Base-by-base conservation (phyloP, 768 basidiomycete genomes). In the Dentipellis sp. region DNA sequence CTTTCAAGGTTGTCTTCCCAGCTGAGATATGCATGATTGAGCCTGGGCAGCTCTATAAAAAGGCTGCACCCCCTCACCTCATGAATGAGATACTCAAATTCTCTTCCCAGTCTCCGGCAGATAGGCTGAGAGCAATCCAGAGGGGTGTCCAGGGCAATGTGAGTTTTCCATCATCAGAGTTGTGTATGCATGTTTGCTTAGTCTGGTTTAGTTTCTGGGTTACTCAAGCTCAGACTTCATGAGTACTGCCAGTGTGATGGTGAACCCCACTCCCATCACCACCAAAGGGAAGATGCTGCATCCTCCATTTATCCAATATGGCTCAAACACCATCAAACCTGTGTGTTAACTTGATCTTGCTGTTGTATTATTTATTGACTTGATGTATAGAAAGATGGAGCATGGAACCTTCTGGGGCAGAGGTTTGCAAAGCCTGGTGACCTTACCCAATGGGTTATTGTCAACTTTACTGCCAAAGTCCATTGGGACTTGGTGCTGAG, bases 21-120 rank as follows among this genome's bases (percentile, higher is more conserved):
- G 61, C 46, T 0, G 61, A 62, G 48, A 49, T 60, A 10, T 62
- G 61, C 35, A 56, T 56, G 17, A 62, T 62, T 10, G 53, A 48
- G 10, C 54, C 50, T 12, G 61, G 61, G 10, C 61, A 62, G 51
- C 56, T 60, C 55, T 59, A 50, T 38, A 62, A 62, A 35, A 60
- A 62, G 17, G 42, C 45, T 17, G 53, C 60, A 17, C 39, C 52
- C 35, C 56, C 55, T 4, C 52, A 56, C 4, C 52, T 57, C 35
- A 55, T 53, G 52, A 47, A 51, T 11, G 58, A 62, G 34, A 48
- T 62, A 0, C n/a, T 62, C 11, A 53, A 52, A 11, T 59, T 60
- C 4, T 59, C 54, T 14, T 22, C 56, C n/a, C 57, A 29, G 48
- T 40, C 4, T 16, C 61, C 61, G 10, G 37, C 29, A 5, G 53